These are phyloP conservation scores for Vitis amurensis DNA, from an alignment of 164 flowering plant species.

Conservation along the genomic window DNA sequence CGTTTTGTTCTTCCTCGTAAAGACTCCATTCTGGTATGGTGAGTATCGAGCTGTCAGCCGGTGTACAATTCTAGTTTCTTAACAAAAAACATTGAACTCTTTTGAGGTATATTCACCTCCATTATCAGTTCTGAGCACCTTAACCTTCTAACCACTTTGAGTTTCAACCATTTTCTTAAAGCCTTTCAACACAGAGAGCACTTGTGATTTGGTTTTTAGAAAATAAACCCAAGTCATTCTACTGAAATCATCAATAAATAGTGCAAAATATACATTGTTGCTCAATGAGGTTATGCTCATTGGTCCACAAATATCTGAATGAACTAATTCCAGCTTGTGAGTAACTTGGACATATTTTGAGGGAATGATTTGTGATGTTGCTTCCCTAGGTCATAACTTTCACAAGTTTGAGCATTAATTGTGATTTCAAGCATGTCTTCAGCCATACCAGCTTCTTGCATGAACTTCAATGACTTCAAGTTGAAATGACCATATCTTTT, in stretches of 20 bases:
- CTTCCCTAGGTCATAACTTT: background rate
- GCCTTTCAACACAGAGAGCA: background rate
- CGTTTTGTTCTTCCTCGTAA: background rate
- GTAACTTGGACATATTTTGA: background rate
- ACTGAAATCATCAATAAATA: constrained; percentile 6
- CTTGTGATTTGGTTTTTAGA: background rate
- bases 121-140: constrained; percentile 3
- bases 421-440: too few relatives aligned
- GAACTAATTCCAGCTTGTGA: background rate
- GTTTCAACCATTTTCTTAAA: background rate
- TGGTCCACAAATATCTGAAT: constrained; percentile 1
- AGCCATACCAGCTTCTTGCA: too few relatives aligned
- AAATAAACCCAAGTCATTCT: constrained; percentile 9
- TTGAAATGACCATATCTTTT: too few relatives aligned
- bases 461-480: too few relatives aligned
- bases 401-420: background rate
- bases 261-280: background rate
- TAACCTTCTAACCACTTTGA: constrained; percentile 1
- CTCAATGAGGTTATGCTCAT: background rate
- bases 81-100: background rate
- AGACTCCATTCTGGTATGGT: constrained; percentile 1
- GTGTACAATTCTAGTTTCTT: background rate
- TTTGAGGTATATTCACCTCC: background rate
- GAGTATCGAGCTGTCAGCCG: background rate
- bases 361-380: background rate